Evolutionary conservation across 164 flowering plant species (phyloP), one percentile per base, ranked within the genome.

Genomic region (Tinospora cordifolia): DNA sequence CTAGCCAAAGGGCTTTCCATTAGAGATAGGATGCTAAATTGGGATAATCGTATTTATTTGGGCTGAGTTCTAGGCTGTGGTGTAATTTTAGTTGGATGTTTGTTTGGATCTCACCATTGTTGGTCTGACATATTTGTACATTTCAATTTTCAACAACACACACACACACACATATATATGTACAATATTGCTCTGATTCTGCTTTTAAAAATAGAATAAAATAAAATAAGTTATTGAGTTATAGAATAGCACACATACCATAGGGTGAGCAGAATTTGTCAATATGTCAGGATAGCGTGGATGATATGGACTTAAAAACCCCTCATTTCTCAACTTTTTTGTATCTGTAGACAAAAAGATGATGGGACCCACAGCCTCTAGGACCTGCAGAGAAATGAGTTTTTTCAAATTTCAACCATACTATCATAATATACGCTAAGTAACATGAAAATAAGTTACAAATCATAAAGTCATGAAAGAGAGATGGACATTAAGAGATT

Each of bases 251-350:
- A 38, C 22, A 65, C 67, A 44, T 84, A 89, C 98, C 98, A 94
- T 88, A 13, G 99, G 99, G 69, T 95, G 99, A 75, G 99, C 99
- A 75, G 98, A 89, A 82, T 95, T 95, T 64, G 99, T 95, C 10
- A 95, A 97, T 78, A 95, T 95, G 72, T 95, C 99, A 5, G 99
- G 98, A 76, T 89, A 95, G 68, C 99, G 88, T 72, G 99, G 99
- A 84, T 95, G 99, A 80, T 85, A 95, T 40, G 99, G 99, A 78
- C 99, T 95, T 74, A 95, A 76, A 76, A 95, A 92, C 6, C 99
- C 99, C 84, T 95, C 99, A 85, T 92, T 95, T 79, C 99, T 85
- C 69, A 95, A 84, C 83, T 95, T 95, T 76, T 87, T 86, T 64
- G 97, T 92, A 78, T 95, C 99, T 66, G 90, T 85, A 54, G 98